Conservation (phyloP, 139 green algal species). For the Chlorokybus atmophyticus region DNA sequence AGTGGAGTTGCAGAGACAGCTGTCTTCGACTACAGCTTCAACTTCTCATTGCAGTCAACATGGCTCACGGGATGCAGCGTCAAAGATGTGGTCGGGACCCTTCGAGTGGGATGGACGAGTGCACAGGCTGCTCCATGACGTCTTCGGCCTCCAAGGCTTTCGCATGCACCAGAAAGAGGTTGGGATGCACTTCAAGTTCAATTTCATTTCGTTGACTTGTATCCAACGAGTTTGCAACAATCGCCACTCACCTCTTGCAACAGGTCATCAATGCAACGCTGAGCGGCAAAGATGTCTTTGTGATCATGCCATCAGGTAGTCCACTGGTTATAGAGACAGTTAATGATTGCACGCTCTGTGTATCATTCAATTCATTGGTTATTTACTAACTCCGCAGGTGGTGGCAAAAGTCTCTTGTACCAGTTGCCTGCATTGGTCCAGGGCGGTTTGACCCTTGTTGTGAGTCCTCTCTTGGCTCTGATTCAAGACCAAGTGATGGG, state of each 20-base stretch:
- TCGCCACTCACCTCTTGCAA: constrained; percentile 44
- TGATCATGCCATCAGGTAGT: constrained; percentile 67
- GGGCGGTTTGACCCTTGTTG: constrained; percentile 70
- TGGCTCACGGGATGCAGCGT: background rate
- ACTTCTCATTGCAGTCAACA: background rate
- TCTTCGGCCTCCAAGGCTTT: constrained; percentile 20
- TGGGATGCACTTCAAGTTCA: background rate
- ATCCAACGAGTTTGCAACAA: background rate
- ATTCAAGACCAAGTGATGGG: constrained; percentile 56
- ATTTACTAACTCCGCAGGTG: constrained; percentile 13
- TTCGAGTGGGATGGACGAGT: constrained; percentile 23
- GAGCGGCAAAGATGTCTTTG: constrained; percentile 47
- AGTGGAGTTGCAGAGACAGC: constrained; percentile 9
- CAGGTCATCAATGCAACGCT: constrained; percentile 72
- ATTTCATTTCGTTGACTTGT: background rate
- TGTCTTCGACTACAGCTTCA: background rate
- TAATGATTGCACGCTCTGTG: constrained; percentile 4
- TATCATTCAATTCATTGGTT: background rate
- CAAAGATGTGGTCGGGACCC: constrained; percentile 3
- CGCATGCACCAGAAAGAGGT: constrained; percentile 10
- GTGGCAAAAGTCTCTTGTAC: constrained; percentile 64
- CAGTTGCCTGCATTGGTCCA: constrained; percentile 64
- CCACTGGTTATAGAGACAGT: constrained; percentile 21
- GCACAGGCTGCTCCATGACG: constrained; percentile 10
- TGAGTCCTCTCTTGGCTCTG: constrained; percentile 86